phyloP scores from a whole-genome alignment of 2,329 filamentous ascomycete species.

The Epichloe sp. region DNA sequence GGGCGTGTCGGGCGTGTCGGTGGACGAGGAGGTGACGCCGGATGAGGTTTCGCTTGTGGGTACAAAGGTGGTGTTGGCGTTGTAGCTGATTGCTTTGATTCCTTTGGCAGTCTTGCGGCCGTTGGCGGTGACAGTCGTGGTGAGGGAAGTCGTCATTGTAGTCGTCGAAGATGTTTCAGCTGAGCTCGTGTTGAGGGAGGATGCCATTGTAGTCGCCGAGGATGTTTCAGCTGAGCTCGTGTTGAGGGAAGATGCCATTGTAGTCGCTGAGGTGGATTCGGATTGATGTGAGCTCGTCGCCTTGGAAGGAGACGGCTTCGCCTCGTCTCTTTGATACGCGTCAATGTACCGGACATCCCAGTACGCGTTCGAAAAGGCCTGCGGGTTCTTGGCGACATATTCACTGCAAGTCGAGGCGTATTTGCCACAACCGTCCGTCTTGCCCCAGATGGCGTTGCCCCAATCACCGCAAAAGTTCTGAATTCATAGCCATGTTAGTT shows the following conservation, averaged over 20 bases:
- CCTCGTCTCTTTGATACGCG: slow-evolving; percentile 22
- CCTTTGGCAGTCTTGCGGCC: slow-evolving; percentile 6
- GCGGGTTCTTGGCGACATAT: slow-evolving; percentile 32
- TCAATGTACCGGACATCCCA: slow-evolving; percentile 45
- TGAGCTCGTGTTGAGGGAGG: background rate
- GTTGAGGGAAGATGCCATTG: too few relatives aligned
- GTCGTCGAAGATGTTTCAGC: background rate
- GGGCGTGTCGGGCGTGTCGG: slow-evolving; percentile 1
- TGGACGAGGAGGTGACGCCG: slow-evolving; percentile 2
- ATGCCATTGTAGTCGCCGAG: background rate
- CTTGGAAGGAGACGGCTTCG: background rate
- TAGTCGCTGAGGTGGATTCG: background rate
- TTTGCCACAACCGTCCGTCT: slow-evolving; percentile 23
- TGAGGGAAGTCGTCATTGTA: slow-evolving; percentile 8
- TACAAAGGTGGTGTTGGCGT: background rate
- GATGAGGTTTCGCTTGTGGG: background rate
- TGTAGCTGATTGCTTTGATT: background rate
- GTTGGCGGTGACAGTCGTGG: slow-evolving; percentile 15
- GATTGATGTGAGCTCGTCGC: background rate
- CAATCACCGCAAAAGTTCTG: slow-evolving; percentile 69
- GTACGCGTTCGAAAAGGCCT: slow-evolving; percentile 28
- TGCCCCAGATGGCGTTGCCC: slow-evolving; percentile 38
- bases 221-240: background rate
- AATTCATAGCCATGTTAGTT: background rate
- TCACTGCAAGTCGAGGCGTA: slow-evolving; percentile 32